Evolutionary conservation across 305 asterid species (phyloP), one percentile per base, ranked within the genome.

Genomic region (Fraxinus paxiana): DNA sequence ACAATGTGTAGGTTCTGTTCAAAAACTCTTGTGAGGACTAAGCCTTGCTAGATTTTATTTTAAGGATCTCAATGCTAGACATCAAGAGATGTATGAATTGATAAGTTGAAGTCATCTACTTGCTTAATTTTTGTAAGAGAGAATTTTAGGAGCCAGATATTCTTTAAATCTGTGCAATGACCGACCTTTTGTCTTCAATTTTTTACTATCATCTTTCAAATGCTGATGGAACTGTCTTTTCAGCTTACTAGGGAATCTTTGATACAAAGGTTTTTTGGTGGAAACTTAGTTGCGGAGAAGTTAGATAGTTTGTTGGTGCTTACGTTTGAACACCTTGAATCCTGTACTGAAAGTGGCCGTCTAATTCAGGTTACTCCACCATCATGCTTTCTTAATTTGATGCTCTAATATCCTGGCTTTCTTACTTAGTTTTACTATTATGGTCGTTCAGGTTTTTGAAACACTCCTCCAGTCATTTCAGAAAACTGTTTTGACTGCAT

Each of bases 271-370:
- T 85, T 89, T 79, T 83, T 86, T 59, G 83, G 91, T 71, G 94
- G 90, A 77, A 90, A 88, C 84, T 10, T 77, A 59, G 81, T 73
- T 71, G 98, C 99, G 33, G 87, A 88, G 46, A 91, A 89, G 87
- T 88, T 96, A 77, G 98, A 96, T 83, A 92, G 94, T 79, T 82
- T 96, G 84, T 87, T 96, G 90, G 97, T 92, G 85, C 90, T 96
- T 67, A 87, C 90, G 3, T 89, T 92, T 84, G 94, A 93, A 71
- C 92, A 96, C 88, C 92, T 94, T 73, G 87, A 88, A 77, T 80
- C 91, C 48, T 91, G 97, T 83, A 70, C 22, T 46, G 92, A 89
- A 80, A 87, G 83, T 81, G 97, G 92, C 30, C 94, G 93, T 34
- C 85, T 94, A 46, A 69, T 85, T 82, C 92, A 82, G 88, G 99